A percentile compares a stretch with the other conserved stretches of the same genome.
phyloP scores from a whole-genome alignment of 306 rosid genomes.

The Malus sieversii region DNA sequence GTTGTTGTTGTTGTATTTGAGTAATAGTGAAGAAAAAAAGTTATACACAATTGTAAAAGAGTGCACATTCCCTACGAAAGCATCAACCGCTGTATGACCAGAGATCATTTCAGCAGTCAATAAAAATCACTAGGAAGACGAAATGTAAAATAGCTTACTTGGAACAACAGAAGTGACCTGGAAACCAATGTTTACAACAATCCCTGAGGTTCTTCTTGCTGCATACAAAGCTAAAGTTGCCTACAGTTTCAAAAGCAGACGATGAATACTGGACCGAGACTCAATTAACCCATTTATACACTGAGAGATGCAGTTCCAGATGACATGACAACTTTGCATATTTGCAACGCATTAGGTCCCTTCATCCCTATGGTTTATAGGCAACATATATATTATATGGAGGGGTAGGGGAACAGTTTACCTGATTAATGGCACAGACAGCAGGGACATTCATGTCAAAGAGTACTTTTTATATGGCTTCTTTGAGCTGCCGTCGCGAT shows the following conservation, averaged over 20 bases:
- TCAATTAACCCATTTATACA: not conserved
- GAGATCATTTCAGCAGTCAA: not conserved
- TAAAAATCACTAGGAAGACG: not conserved
- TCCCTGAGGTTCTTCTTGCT: conserved; percentile 68
- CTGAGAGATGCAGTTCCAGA: not conserved
- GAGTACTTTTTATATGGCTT: not conserved
- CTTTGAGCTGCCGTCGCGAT: too few species aligned
- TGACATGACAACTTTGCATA: not conserved
- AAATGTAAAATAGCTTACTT: conserved; percentile 46
- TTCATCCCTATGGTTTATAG: not conserved
- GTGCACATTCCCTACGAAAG: not conserved
- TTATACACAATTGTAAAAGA: not conserved
- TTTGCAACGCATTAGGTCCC: not conserved
- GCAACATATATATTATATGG: not conserved
- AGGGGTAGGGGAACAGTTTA: conserved; percentile 10
- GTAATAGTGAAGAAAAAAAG: not conserved
- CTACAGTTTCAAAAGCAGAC: conserved; percentile 38
- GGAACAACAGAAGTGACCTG: conserved; percentile 87
- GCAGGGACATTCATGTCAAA: conserved; percentile 79
- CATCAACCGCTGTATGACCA: not conserved
- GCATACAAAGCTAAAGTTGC: conserved; percentile 82
- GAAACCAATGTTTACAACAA: conserved; percentile 87
- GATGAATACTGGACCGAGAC: not conserved
- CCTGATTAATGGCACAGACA: conserved; percentile 90
- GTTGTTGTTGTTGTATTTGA: too few species aligned